Evolutionary conservation across 805 yeast genomes (phyloP).

Genomic region (Wickerhamomyces silvicola): DNA sequence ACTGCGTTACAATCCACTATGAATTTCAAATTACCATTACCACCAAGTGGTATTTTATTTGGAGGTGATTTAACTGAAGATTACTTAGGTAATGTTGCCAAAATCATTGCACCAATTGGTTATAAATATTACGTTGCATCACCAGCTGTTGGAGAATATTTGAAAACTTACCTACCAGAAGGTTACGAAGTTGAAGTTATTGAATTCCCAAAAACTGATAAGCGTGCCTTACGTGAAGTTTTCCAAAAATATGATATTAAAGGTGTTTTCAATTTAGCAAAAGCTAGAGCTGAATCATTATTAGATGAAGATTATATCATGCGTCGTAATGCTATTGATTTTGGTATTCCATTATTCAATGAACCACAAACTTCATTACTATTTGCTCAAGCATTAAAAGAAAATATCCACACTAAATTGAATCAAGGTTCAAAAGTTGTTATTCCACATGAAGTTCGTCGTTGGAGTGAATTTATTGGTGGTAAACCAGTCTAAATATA

Average conservation of each 20-base stretch:
- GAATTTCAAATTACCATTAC: conserved; percentile 92
- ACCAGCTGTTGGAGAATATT: conserved; percentile 62
- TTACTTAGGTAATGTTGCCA: conserved; percentile 68
- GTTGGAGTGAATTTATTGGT: conserved; percentile 97
- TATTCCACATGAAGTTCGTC: conserved; percentile 79
- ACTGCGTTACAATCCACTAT: conserved; percentile 92
- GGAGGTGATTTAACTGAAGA: conserved; percentile 87
- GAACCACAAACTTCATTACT: conserved; percentile 90
- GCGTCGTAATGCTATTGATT: conserved; percentile 99
- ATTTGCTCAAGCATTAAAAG: conserved; percentile 77
- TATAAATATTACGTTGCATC: conserved; percentile 79
- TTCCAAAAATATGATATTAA: conserved; percentile 81
- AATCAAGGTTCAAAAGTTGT: conserved; percentile 41
- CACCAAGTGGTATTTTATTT: conserved; percentile 82
- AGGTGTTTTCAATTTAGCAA: conserved; percentile 89
- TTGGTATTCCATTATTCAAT: conserved; percentile 91
- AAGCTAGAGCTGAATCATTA: conserved; percentile 78
- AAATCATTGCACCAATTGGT: conserved; percentile 62
- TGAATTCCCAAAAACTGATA: conserved; percentile 89
- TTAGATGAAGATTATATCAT: conserved; percentile 89
- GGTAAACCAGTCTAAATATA: conserved; percentile 67
- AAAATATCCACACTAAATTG: conserved; percentile 52
- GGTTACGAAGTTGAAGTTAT: conserved; percentile 46
- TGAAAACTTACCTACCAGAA: conserved; percentile 39
- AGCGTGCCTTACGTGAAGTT: conserved; percentile 87